Base-by-base conservation (phyloP, 1,139 yeast genomes). In the Suhomyces bribrorum region DNA sequence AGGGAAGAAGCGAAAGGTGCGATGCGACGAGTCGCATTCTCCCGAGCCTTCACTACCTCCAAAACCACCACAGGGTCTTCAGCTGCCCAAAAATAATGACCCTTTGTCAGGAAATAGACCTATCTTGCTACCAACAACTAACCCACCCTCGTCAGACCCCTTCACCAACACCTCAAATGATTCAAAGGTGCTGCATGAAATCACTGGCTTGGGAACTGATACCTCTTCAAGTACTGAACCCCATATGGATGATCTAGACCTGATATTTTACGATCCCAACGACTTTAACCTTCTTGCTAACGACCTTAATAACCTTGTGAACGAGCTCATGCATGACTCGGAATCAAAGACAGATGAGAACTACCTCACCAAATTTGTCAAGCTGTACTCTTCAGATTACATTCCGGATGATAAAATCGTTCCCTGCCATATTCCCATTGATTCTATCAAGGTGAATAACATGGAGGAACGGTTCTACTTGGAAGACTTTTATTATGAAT, bases 271-370 rank as follows among this genome's bases (percentile, higher is more conserved):
- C 36, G 49, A 46, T 20, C 36, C 41, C 4, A 39, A 47, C 14
- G 57, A 53, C 35, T 41, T 53, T 27, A 43, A 46, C 14, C 28
- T 45, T 11, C 32, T 51, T 11, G 57, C 54, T 5, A 33, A 41
- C 14, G 56, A 53, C 31, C 40, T 52, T 29, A 53, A 52, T 43
- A 50, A 52, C 31, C 40, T 54, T 27, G 56, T 52, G 18, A 42
- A 43, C 27, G 56, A 48, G 29, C 46, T 53, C 41, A 52, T 53
- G 41, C 32, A 36, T 32, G 40, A 40, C 12, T 42, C 46, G 31
- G 44, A 46, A 18, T 42, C 46, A 30, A 45, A 46, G 17, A 39
- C 32, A 15, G 44, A 36, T 24, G 39, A 39, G 15, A 34, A 35
- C n/a, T 32, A 35, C n/a, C 35, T 39, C 11, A 23, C n/a, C 34